Base-by-base conservation (phyloP, 345 rosid species). In the Gossypium australe region DNA sequence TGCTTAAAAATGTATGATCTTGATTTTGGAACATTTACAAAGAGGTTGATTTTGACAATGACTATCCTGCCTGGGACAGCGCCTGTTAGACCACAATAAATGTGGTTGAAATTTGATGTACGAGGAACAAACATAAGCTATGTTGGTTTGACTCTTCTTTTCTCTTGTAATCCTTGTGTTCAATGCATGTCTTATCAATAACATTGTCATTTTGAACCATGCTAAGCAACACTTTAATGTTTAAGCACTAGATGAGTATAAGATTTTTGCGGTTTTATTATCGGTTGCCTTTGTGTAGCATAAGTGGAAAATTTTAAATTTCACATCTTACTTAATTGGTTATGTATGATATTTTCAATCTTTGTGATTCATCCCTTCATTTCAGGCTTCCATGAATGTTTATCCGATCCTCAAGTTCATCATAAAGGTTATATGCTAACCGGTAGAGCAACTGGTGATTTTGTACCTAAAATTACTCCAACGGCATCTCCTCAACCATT, bases 401-500 rank as follows among this genome's bases (percentile, higher is more conserved):
- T 77, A 38, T 78, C 84, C 76, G 67, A 69, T 70, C 82, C 79
- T 16, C 59, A 75, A 20, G 71, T 70, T 60, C 9, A 78, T 69
- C 61, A 41, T 25, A 34, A 67, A 43, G 79, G 74, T 49, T 77
- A 66, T 56, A 70, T 59, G 48, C 73, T 63, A 11, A 74, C 38
- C 53, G 75, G 70, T 61, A 74, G 67, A 71, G 77, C 64, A 69
- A 57, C 34, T 49, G 84, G 80, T 64, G 89, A 64, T 74, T 72
- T 87, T 70, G 72, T 86, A 77, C 97, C 99, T 25, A 77, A 88
- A 84, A 86, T 90, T 57, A 81, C 98, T 49, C 98, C 97, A 14
- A 83, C 70, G 67, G 83, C 75, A 48, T 78, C 92, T 73, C 99
- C 98, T 59, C 97, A 85, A 79, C 98, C 99, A 2, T 89, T 91